Base-by-base conservation (phyloP, 2,329 filamentous ascomycete genomes). In the Cordyceps javanica region DNA sequence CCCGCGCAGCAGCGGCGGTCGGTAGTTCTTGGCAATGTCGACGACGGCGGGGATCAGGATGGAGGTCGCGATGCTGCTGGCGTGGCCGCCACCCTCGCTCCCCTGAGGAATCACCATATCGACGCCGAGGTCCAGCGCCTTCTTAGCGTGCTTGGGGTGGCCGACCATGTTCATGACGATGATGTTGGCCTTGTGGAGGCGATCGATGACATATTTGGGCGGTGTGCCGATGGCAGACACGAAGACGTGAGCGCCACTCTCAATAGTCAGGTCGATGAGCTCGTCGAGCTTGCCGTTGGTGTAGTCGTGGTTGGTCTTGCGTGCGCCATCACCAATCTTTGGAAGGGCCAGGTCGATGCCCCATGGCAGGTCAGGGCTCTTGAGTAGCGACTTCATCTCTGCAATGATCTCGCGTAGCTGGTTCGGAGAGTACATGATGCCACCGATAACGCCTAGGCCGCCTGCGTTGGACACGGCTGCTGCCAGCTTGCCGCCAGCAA, bases 101-200 rank as follows among this genome's bases (percentile, higher is more conserved):
- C 93, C 93, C 75, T 97, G 93, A 2, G 92, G 87, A 70, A 91
- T 96, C 6, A 97, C 82, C 62, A 97, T 87, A 73, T 97, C 93
- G 10, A 96, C 91, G 44, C 93, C 93, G 0, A 87, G 82, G 51
- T 91, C 84, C 4, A 97, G 77, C 2, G 92, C 92, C 75, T 97
- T 97, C 70, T 87, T 82, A 1, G 92, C 92, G 71, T 97, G 93
- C 70, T 88, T 91, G 2, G 93, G 92, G 66, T 92, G 89, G 0
- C 93, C 93, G 21, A 97, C 91, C 92, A 97, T 97, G 72, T 97
- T 97, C 91, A 97, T 97, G 36, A 97, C 80, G 59, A 95, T 69
- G 41, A 97, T 89, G 0, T 89, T 89, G 0, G 88, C 87, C 9
- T 80, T 79, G 68, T 97, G 93, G 45, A 97, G 78, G 46, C 85